Evolutionary conservation across 768 basidiomycete genomes (phyloP), one percentile per base, ranked within the genome.

Genomic region (Multifurca ochricompacta): DNA sequence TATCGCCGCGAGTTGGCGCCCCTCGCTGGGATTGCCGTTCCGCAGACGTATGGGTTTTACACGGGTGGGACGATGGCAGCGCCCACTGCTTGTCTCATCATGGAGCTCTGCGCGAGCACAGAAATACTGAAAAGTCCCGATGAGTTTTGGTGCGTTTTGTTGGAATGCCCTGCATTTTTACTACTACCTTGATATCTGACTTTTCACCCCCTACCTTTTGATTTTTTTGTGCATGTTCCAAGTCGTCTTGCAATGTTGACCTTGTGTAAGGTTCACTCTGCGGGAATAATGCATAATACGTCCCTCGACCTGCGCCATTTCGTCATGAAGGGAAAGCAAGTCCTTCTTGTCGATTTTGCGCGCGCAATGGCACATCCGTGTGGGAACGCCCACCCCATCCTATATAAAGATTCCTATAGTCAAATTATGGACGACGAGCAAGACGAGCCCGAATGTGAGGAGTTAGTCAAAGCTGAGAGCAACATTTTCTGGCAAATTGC

Each of bases 161-260:
- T 37, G 48, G 21, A 25, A 6, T 3, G 16, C n/a, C 30, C 3
- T 32, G 21, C 18, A 9, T 47, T 47, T 28, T 32, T 43, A 13
- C 11, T 32, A 6, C 11, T 32, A 6, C 2, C 3, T 19, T 14
- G 5, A 25, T 4, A 5, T 27, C 14, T 16, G 6, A 30, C 9
- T 46, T 14, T 42, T 25, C 8, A 6, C 16, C 21, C 27, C 8
- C n/a, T 25, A 16, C 32, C 11, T n/a, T 47, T n/a, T 3, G 3
- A 14, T 34, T 35, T 23, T 9, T 14, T 34, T 18, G 18, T 11
- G 19, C 3, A 16, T 11, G 4, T n/a, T n/a, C n/a, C n/a, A n/a
- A 54, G 53, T 34, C 47, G 53, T 28, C 46, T 40, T 11, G 53
- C 40, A 21, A 54, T 54, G 53, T 47, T 54, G 37, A 41, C 53